These are phyloP conservation scores for Phytophthora foliorum DNA, from an alignment of 352 stramenopile species.

Conservation along the genomic window DNA sequence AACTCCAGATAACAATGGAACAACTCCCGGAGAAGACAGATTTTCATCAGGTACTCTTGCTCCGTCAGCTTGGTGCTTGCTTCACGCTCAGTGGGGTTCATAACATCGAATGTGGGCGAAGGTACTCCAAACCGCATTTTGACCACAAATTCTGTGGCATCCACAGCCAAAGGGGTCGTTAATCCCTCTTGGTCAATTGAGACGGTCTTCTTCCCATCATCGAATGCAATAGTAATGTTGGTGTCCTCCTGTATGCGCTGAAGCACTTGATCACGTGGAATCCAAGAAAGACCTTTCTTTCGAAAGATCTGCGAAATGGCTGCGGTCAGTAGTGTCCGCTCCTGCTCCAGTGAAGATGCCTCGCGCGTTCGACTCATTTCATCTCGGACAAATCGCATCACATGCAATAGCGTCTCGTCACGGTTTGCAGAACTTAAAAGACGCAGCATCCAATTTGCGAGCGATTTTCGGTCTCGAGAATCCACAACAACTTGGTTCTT, in stretches of 20 bases:
- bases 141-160: conserved; percentile 51
- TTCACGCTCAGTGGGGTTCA: conserved; percentile 21
- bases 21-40: conserved; percentile 57
- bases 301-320: conserved; percentile 58
- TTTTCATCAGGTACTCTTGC: conserved; percentile 50
- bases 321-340: conserved; percentile 36
- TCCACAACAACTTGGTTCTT: conserved; percentile 64
- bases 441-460: conserved; percentile 75
- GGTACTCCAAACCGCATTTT: conserved; percentile 52
- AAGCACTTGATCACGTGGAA: conserved; percentile 23
- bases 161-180: conserved; percentile 34
- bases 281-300: conserved; percentile 52
- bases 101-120: conserved; percentile 13
- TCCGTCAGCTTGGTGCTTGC: conserved; percentile 26
- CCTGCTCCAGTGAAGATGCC: conserved; percentile 36
- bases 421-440: conserved; percentile 68
- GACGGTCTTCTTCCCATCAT: not conserved
- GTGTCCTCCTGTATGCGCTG: conserved; percentile 23
- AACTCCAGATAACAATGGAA: conserved; percentile 61
- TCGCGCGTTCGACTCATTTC: conserved; percentile 44
- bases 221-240: conserved; percentile 38
- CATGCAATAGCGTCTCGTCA: conserved; percentile 72
- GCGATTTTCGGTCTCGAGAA: conserved; percentile 62
- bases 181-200: conserved; percentile 11
- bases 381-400: conserved; percentile 66